Evolutionary conservation across 305 asterid species (phyloP).

Genomic region (Fraxinus angustifolia): DNA sequence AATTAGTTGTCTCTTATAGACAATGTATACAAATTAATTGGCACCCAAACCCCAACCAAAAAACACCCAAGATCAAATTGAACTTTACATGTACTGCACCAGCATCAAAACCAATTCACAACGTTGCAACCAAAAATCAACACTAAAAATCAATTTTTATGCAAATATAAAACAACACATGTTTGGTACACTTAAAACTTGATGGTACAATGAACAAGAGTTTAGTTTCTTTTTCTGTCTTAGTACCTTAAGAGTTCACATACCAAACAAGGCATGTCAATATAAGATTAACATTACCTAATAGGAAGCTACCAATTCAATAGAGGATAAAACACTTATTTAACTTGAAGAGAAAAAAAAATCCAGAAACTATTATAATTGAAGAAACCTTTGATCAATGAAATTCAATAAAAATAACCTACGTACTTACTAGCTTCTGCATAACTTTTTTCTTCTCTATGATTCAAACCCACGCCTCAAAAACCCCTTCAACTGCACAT

Average conservation of each 20-base stretch:
- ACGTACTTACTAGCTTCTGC: constrained; percentile 62
- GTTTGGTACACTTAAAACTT: background rate
- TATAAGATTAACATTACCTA: background rate
- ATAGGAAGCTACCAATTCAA: background rate
- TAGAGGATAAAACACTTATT: background rate
- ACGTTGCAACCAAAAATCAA: background rate
- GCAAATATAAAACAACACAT: background rate
- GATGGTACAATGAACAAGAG: background rate
- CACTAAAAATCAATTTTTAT: background rate
- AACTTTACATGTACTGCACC: background rate
- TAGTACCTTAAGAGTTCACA: background rate
- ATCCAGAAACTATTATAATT: background rate
- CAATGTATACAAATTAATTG: constrained; percentile 24
- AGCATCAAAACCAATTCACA: background rate
- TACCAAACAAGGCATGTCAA: background rate
- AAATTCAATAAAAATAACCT: constrained; percentile 12
- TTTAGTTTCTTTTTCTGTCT: background rate
- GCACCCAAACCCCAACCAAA: background rate
- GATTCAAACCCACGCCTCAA: constrained; percentile 24
- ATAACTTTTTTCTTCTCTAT: constrained; percentile 21
- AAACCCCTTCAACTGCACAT: constrained; percentile 26
- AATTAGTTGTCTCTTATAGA: constrained; percentile 1
- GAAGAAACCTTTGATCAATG: background rate
- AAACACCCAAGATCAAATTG: constrained; percentile 11
- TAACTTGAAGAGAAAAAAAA: background rate